phyloP scores from a whole-genome alignment of 163 green algal genomes.

The Scenedesmus sp. region DNA sequence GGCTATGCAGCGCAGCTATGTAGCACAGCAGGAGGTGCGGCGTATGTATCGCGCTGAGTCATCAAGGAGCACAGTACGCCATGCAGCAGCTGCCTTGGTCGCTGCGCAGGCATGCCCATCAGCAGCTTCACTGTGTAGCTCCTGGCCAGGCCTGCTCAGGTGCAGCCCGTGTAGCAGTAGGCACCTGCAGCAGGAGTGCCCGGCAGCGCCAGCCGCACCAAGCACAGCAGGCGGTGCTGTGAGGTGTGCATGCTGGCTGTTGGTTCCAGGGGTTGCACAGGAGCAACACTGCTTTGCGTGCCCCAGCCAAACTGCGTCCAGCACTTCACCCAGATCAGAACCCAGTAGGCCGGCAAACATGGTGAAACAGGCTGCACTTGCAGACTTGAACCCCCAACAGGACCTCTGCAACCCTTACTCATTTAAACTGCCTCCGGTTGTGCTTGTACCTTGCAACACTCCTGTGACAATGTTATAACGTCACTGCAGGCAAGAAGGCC shows the following conservation, averaged over 20 bases:
- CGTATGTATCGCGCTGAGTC: neutral
- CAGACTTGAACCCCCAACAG: too few relatives aligned
- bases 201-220: too few relatives aligned
- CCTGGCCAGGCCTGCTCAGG: neutral
- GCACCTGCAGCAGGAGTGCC: neutral
- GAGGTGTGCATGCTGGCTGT: neutral
- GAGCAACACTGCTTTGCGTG: too few relatives aligned
- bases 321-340: too few relatives aligned
- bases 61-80: neutral
- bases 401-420: too few relatives aligned
- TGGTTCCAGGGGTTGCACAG: too few relatives aligned
- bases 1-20: too few relatives aligned
- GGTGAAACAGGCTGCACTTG: too few relatives aligned
- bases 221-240: too few relatives aligned
- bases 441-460: neutral
- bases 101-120: neutral
- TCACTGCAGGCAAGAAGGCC: conserved; percentile 79
- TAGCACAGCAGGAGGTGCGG: conserved; percentile 65
- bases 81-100: neutral
- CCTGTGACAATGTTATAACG: neutral
- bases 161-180: neutral
- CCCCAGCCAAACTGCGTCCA: too few relatives aligned
- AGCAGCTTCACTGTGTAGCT: neutral
- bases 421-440: too few relatives aligned
- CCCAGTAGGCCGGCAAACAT: too few relatives aligned